phyloP scores from a whole-genome alignment of 2,329 filamentous ascomycete genomes.

The Aspergillus tanneri region DNA sequence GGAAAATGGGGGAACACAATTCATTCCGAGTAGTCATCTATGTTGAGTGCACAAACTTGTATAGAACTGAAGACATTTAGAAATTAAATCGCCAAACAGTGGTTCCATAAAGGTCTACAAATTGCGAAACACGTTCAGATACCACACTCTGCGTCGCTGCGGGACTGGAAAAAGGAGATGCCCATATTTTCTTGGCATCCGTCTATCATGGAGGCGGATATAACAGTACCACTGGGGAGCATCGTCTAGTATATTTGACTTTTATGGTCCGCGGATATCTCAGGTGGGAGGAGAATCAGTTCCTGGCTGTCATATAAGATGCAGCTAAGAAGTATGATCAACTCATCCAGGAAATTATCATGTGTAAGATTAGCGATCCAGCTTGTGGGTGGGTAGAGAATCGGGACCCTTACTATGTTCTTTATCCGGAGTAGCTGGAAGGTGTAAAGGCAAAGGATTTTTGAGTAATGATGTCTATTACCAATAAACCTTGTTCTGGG shows the following conservation, averaged over 20 bases:
- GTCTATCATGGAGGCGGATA: slow-evolving; percentile 37
- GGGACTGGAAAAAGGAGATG: slow-evolving; percentile 37
- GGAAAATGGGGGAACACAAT: slow-evolving; percentile 33
- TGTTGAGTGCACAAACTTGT: slow-evolving; percentile 16
- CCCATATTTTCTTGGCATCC: slow-evolving; percentile 38
- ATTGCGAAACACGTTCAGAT: slow-evolving; percentile 7
- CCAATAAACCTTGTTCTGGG: no score
- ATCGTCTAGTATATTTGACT: slow-evolving; percentile 33
- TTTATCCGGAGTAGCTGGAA: background rate
- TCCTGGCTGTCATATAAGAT: slow-evolving; percentile 23
- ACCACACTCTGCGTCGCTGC: slow-evolving; percentile 25
- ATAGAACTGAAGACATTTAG: no score
- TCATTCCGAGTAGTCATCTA: slow-evolving; percentile 31
- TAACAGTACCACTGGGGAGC: slow-evolving; percentile 34
- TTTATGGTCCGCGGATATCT: slow-evolving; percentile 38
- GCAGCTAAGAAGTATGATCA: slow-evolving; percentile 12
- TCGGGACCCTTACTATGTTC: slow-evolving; percentile 10
- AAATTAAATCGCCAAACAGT: no score
- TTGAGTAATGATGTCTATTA: no score
- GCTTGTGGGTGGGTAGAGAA: slow-evolving; percentile 13
- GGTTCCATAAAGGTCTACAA: background rate
- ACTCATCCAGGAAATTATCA: slow-evolving; percentile 19
- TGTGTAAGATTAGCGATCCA: slow-evolving; percentile 21
- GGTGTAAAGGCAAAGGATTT: background rate
- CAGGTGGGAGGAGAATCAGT: slow-evolving; percentile 44